phyloP scores from a whole-genome alignment of 805 yeast genomes.

The Kuraishia ogatae region DNA sequence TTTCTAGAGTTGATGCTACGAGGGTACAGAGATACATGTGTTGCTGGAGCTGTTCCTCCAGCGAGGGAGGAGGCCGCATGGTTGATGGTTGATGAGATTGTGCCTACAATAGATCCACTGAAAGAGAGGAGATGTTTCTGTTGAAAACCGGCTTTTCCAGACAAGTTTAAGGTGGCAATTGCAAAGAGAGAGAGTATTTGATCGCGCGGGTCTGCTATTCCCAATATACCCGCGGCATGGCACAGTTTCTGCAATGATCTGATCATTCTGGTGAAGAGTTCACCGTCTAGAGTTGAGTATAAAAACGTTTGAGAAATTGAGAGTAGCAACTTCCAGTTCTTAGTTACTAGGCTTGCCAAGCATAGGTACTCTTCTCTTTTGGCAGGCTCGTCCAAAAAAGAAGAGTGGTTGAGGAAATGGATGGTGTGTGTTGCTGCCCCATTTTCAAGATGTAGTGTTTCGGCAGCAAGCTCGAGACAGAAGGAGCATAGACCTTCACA shows the following conservation, averaged over 20 bases:
- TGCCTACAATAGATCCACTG: constrained; percentile 44
- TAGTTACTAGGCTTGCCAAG: constrained; percentile 19
- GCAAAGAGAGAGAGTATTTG: constrained; percentile 41
- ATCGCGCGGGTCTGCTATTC: constrained; percentile 47
- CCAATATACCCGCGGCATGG: constrained; percentile 76
- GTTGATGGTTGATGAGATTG: constrained; percentile 34
- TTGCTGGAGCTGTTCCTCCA: constrained; percentile 10
- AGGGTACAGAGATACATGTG: constrained; percentile 18
- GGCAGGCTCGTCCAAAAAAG: constrained; percentile 6
- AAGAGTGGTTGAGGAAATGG: constrained; percentile 14
- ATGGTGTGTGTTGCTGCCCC: constrained; percentile 3
- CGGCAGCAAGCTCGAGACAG: constrained; percentile 31
- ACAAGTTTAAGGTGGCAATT: constrained; percentile 31
- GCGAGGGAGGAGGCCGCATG: constrained; percentile 22
- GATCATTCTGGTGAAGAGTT: constrained; percentile 56
- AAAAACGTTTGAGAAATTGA: constrained; percentile 41
- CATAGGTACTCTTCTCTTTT: constrained; percentile 7
- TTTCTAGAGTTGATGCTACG: constrained; percentile 57
- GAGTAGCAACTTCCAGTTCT: constrained; percentile 31
- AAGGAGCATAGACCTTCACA: constrained; percentile 63
- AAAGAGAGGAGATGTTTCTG: constrained; percentile 28
- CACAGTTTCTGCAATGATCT: constrained; percentile 74
- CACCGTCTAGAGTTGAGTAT: constrained; percentile 61
- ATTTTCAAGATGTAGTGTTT: neutral
- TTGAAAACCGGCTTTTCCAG: constrained; percentile 21